Conservation (phyloP, 495 filamentous ascomycete species). For the Tuber umbilicatum region DNA sequence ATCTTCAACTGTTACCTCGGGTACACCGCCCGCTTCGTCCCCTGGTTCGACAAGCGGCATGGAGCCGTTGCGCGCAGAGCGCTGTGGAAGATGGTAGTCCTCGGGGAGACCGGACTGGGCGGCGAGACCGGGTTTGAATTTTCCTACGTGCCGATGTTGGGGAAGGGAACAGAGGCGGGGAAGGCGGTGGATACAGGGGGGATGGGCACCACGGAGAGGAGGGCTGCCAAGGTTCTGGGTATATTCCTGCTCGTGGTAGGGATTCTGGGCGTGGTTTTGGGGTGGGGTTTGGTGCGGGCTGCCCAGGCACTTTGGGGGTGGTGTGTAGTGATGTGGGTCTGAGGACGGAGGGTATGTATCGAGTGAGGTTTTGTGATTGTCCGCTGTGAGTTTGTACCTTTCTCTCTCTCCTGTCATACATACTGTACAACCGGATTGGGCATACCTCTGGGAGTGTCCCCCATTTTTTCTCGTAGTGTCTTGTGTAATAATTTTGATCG, state of each 20-base stretch:
- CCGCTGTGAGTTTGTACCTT: neutral
- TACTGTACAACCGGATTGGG: neutral
- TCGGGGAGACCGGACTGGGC: conserved; percentile 54
- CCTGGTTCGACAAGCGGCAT: conserved; percentile 53
- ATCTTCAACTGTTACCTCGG: conserved; percentile 54
- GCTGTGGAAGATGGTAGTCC: conserved; percentile 51
- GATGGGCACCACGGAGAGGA: conserved; percentile 15
- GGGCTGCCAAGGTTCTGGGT: conserved; percentile 22
- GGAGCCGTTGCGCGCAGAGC: conserved; percentile 51
- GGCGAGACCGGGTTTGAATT: conserved; percentile 56
- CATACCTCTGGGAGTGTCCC: neutral
- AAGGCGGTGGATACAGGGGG: conserved; percentile 20
- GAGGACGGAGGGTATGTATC: neutral
- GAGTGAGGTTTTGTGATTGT: neutral
- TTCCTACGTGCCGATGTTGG: conserved; percentile 54
- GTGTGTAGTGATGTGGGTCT: neutral
- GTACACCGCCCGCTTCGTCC: conserved; percentile 53
- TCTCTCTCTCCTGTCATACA: neutral
- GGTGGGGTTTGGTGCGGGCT: conserved; percentile 19
- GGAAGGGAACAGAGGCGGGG: conserved; percentile 25
- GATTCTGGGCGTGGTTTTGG: conserved; percentile 4
- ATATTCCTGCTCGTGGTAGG: conserved; percentile 17
- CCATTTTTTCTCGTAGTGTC: neutral
- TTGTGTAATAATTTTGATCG: neutral
- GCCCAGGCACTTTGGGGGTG: conserved; percentile 8